Percentiles rank a stretch among this genome's conserved stretches.
These are phyloP conservation scores for Annulohypoxylon nitens DNA, from an alignment of 495 filamentous ascomycete species.

Conservation along the genomic window DNA sequence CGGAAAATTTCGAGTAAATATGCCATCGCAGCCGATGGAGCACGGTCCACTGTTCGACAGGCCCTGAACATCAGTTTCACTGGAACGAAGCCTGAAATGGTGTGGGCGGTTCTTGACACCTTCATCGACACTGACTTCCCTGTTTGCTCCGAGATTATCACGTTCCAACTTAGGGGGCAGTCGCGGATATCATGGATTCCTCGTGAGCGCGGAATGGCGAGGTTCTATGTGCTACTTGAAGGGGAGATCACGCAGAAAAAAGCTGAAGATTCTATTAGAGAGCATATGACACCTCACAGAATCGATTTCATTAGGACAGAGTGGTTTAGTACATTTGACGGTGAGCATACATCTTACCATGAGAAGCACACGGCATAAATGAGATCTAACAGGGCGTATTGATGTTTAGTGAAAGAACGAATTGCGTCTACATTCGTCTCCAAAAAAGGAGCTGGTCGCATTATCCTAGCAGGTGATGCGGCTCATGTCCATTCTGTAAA, in stretches of 20 bases:
- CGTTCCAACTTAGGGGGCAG: conserved; percentile 47
- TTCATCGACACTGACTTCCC: conserved; percentile 51
- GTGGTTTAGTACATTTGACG: conserved; percentile 51
- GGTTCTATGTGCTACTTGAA: conserved; percentile 49
- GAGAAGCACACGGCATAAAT: background rate
- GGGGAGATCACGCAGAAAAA: conserved; percentile 44
- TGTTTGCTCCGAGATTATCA: conserved; percentile 47
- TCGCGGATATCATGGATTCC: conserved; percentile 50
- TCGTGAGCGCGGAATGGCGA: conserved; percentile 45
- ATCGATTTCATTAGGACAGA: conserved; percentile 44
- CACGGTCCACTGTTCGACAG: conserved; percentile 41
- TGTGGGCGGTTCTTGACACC: conserved; percentile 48
- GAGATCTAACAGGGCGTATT: conserved; percentile 1
- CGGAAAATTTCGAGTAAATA: conserved; percentile 39
- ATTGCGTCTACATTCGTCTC: conserved; percentile 47
- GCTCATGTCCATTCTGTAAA: conserved; percentile 65
- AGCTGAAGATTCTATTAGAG: conserved; percentile 44
- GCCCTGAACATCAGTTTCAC: conserved; percentile 37
- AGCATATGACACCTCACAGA: conserved; percentile 46
- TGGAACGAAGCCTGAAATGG: conserved; percentile 50
- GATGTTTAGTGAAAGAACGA: conserved; percentile 45
- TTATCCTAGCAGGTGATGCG: conserved; percentile 65
- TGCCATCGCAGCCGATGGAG: conserved; percentile 44
- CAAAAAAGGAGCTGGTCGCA: conserved; percentile 41
- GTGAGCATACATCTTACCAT: conserved; percentile 15